Evolutionary conservation across 176 grass and related monocot genomes (phyloP).

Genomic region (sorghum (Sorghum bicolor)): Sorghum_bicolor_NCBIv3 NC_012877.2:45497001-45497500

Average conservation of each 20-base stretch:
- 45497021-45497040: neutral
- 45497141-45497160: neutral
- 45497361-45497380: neutral
- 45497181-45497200: neutral
- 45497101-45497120: neutral
- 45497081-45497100: no score
- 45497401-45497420: no score
- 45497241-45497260: neutral
- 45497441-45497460: no score
- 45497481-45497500: no score
- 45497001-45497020: neutral
- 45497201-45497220: neutral
- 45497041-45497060: neutral
- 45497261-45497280: neutral
- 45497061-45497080: no score
- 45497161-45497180: no score
- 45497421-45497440: no score
- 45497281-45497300: neutral
- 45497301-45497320: neutral
- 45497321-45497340: neutral
- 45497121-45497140: neutral
- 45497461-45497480: no score
- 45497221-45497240: neutral
- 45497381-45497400: neutral
- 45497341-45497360: neutral